Evolutionary conservation across 345 rosid genomes (phyloP).

Genomic region (Eucalyptus urophylla): DNA sequence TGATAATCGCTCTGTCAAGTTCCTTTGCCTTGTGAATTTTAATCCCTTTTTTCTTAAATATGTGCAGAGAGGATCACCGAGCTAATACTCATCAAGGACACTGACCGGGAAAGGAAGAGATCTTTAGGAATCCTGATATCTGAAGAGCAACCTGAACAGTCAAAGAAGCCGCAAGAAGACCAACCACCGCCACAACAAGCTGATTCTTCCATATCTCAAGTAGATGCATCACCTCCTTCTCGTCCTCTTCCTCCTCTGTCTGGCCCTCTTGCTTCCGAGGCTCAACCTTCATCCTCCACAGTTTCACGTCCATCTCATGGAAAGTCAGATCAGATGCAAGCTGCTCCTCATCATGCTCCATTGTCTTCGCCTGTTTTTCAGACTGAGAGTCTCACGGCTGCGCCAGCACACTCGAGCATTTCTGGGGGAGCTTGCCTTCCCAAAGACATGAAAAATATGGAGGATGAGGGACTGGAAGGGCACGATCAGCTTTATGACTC

Average conservation of each 20-base stretch:
- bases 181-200: not conserved
- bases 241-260: not conserved
- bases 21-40: not conserved
- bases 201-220: not conserved
- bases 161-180: not conserved
- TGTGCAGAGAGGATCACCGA: not conserved
- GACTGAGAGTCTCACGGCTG: not conserved
- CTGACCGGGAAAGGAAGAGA: not conserved
- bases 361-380: not conserved
- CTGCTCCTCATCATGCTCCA: not conserved
- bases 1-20: not conserved
- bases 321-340: not conserved
- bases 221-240: not conserved
- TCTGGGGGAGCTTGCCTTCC: not conserved
- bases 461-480: not conserved
- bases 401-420: not conserved
- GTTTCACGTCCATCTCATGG: not conserved
- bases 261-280: not conserved
- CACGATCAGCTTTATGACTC: not conserved
- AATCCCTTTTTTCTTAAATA: not conserved
- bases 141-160: not conserved
- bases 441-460: not conserved
- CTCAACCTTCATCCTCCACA: not conserved
- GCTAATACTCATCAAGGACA: not conserved
- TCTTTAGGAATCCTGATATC: not conserved